Conservation (phyloP, 495 filamentous ascomycete species). For the Gamarada debralockiae region DNA sequence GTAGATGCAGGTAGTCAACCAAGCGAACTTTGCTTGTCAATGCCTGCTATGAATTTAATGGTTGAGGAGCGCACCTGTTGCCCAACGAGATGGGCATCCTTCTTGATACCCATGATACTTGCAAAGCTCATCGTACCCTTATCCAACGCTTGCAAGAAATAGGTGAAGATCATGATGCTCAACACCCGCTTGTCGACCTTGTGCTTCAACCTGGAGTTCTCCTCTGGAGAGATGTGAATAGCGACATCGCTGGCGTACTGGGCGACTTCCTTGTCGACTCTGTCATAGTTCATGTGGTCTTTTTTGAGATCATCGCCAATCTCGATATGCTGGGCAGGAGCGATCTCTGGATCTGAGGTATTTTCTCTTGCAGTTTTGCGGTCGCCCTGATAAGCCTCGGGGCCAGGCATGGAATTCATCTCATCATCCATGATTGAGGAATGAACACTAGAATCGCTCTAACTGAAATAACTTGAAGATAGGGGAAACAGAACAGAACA, state of each 20-base stretch:
- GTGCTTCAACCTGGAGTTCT: conserved; percentile 39
- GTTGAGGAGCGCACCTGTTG: conserved; percentile 23
- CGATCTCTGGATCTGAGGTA: neutral
- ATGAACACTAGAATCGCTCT: too few species aligned
- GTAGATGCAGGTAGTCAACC: conserved; percentile 56
- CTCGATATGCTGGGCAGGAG: neutral
- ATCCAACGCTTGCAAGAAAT: conserved; percentile 57
- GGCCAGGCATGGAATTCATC: too few species aligned
- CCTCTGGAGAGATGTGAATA: conserved; percentile 40
- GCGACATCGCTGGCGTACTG: conserved; percentile 38
- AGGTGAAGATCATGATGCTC: conserved; percentile 37
- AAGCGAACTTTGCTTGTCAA: conserved; percentile 36
- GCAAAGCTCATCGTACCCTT: conserved; percentile 55
- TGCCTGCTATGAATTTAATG: conserved; percentile 26
- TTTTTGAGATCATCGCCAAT: conserved; percentile 2
- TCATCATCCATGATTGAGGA: too few species aligned
- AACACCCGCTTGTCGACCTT: conserved; percentile 36
- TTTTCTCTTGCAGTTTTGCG: neutral
- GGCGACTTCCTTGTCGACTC: conserved; percentile 12
- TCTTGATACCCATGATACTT: conserved; percentile 51
- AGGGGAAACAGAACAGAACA: neutral
- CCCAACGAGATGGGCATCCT: conserved; percentile 39
- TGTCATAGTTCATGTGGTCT: conserved; percentile 12
- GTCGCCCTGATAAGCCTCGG: too few species aligned
- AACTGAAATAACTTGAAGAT: too few species aligned